Conservation (phyloP, 257 asterid genomes). For the Jaltomata sinuosa region DNA sequence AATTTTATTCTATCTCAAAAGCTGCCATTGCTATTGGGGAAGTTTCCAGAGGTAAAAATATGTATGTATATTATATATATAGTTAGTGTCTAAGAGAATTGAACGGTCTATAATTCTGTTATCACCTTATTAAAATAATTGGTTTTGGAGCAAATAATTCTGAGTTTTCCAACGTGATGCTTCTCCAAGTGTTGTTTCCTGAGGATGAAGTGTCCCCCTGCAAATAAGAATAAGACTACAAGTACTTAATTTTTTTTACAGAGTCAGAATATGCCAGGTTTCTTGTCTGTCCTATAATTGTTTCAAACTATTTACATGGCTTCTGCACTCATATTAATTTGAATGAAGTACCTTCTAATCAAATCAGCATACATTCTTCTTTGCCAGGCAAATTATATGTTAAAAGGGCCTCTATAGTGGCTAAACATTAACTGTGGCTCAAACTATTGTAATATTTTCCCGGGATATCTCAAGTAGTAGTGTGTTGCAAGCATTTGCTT, state of each 20-base stretch:
- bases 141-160: not conserved
- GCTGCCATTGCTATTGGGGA: constrained; percentile 73
- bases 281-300: not conserved
- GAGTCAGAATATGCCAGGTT: not conserved
- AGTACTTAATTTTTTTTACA: not conserved
- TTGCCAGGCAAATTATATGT: not conserved
- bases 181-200: not conserved
- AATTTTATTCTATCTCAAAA: constrained; percentile 91
- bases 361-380: not conserved
- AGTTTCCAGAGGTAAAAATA: constrained; percentile 82
- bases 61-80: not conserved
- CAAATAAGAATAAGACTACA: not conserved
- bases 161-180: not conserved
- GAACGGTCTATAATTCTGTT: not conserved
- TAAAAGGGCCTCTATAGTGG: not conserved
- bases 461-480: not conserved
- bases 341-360: not conserved
- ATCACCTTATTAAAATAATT: not conserved
- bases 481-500: not conserved
- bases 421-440: not conserved
- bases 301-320: not conserved
- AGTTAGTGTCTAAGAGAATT: not conserved
- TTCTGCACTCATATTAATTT: not conserved
- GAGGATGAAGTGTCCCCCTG: not conserved
- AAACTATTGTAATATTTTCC: not conserved